Base-by-base conservation (phyloP, 805 yeast species). In the Babjeviella inositovora region DNA sequence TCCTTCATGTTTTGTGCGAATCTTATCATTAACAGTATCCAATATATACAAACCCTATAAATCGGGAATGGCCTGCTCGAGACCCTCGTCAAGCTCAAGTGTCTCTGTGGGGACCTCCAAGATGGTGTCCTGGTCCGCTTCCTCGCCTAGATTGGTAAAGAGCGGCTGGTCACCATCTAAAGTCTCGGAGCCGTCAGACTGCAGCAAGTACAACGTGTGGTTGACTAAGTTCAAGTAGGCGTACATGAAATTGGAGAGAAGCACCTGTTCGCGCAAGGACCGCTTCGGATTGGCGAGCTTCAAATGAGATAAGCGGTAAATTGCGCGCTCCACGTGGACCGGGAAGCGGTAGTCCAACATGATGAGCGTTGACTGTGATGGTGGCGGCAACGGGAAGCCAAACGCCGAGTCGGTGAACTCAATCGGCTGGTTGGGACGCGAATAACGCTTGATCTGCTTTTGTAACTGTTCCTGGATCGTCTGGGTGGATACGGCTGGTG, bases 241-340 rank as follows among this genome's bases (percentile, higher is more conserved):
- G 43, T 90, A 90, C 98, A 90, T 90, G 64, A 90, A 90, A 45
- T 90, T 90, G 28, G 95, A 81, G 32, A 90, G 51, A 23, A 90
- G 46, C 2, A 90, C 98, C 44, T 90, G 98, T 44, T 90, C 96
- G 18, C 84, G 62, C 31, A 90, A 52, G 14, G 92, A 90, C 28
- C 97, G 57, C 41, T 82, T 77, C 2, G 97, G 87, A 46, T 90
- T 93, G 13, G 97, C 94, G 32, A 90, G 58, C 45, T 90, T 90
- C 43, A 90, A 53, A 47, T 90, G 98, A 25, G 94, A 79, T 26
- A 90, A 57, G 27, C 98, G 57, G 47, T 90, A 90, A 24, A 90
- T 79, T 0, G 98, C 98, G 19, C 98, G 62, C 47, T 90, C 98
- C 20, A 90, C 93, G 45, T 87, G 95, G 21, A 90, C 71, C 0